phyloP scores from a whole-genome alignment of 345 rosid genomes.

The Mallotus nudiflorus region DNA sequence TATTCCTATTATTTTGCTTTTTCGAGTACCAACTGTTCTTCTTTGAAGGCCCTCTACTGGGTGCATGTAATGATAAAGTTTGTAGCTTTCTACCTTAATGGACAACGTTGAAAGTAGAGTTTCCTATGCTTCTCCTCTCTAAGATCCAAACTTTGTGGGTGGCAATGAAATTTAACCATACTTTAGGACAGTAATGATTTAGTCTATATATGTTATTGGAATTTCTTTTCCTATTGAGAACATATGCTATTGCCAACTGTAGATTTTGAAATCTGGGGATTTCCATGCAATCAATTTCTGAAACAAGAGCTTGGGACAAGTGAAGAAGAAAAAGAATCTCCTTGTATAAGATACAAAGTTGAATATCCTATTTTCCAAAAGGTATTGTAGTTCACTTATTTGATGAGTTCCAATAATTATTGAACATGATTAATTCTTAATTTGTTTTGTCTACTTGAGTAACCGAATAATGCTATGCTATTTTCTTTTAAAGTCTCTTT shows the following conservation, averaged over 20 bases:
- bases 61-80: neutral
- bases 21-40: neutral
- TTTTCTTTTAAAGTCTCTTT: neutral
- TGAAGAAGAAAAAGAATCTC: slow-evolving; percentile 66
- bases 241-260: slow-evolving; percentile 16
- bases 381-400: slow-evolving; percentile 34
- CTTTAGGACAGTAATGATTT: neutral
- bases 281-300: slow-evolving; percentile 91
- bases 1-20: neutral
- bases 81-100: neutral
- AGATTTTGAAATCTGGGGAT: slow-evolving; percentile 88
- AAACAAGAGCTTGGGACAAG: slow-evolving; percentile 79
- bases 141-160: neutral
- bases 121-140: neutral
- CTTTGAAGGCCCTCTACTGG: neutral
- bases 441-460: neutral
- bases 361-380: slow-evolving; percentile 90
- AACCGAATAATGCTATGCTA: neutral
- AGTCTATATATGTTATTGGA: neutral
- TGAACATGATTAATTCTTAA: neutral
- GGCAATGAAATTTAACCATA: neutral
- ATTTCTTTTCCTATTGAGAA: neutral
- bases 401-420: neutral
- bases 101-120: neutral
- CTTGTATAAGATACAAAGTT: slow-evolving; percentile 79